A percentile compares a stretch with the other conserved stretches of the same genome.
Evolutionary conservation across 306 rosid genomes (phyloP).

Genomic region (Medicago lupulina): DNA sequence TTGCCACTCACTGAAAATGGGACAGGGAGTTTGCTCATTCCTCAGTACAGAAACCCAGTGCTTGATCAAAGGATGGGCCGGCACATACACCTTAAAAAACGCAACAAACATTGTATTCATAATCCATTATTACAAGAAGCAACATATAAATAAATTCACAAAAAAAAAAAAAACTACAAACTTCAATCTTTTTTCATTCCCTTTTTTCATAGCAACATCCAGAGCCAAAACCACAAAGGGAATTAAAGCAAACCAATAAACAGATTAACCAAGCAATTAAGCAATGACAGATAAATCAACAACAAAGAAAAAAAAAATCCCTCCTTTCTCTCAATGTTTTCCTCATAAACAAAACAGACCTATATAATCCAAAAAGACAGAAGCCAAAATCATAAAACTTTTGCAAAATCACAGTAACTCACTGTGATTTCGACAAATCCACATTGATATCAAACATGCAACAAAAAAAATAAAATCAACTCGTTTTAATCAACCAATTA

Average conservation of each 20-base stretch:
- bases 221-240: not conserved
- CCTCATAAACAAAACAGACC: not conserved
- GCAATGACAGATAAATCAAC: not conserved
- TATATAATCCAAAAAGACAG: not conserved
- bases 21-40: conserved; percentile 86
- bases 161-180: not conserved
- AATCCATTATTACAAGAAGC: not conserved
- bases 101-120: conserved; percentile 30
- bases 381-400: not conserved
- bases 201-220: not conserved
- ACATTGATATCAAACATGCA: not conserved
- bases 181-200: not conserved
- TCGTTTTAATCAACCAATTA: not conserved
- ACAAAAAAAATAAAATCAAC: not conserved
- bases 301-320: not conserved
- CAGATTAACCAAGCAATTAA: not conserved
- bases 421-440: not conserved
- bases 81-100: conserved; percentile 75
- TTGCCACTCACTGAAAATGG: conserved; percentile 77
- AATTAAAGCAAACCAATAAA: conserved; percentile 3
- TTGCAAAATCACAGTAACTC: not conserved
- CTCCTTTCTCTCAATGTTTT: not conserved
- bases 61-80: conserved; percentile 93
- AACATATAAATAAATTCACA: conserved; percentile 1
- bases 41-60: conserved; percentile 97